Evolutionary conservation across 2,329 filamentous ascomycete genomes (phyloP).

Genomic region (Orbilia quercus): DNA sequence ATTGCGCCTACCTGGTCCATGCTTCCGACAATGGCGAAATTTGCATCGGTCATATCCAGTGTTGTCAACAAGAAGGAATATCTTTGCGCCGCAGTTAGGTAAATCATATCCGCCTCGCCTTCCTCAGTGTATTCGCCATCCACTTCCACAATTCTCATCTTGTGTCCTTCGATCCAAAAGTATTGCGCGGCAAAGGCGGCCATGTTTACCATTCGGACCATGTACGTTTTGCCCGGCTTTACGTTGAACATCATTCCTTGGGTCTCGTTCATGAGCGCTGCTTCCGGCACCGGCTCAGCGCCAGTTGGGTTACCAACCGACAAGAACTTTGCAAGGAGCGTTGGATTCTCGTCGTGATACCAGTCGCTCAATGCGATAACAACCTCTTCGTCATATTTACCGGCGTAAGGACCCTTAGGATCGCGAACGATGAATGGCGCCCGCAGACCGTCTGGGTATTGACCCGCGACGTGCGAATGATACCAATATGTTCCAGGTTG

Average conservation of each 20-base stretch:
- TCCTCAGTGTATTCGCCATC: slow-evolving; percentile 77
- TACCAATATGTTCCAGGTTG: slow-evolving; percentile 85
- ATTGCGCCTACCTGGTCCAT: slow-evolving; percentile 72
- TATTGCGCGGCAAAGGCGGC: slow-evolving; percentile 74
- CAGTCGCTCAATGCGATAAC: slow-evolving; percentile 76
- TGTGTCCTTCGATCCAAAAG: slow-evolving; percentile 75
- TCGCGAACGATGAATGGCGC: slow-evolving; percentile 75
- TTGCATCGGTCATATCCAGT: slow-evolving; percentile 71
- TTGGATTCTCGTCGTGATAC: slow-evolving; percentile 73
- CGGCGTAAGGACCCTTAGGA: slow-evolving; percentile 69
- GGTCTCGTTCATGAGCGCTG: slow-evolving; percentile 78
- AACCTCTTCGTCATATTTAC: slow-evolving; percentile 72
- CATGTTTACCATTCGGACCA: slow-evolving; percentile 78
- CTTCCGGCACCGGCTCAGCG: slow-evolving; percentile 74
- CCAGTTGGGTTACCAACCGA: slow-evolving; percentile 67
- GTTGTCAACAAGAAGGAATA: slow-evolving; percentile 70
- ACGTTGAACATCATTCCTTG: slow-evolving; percentile 71
- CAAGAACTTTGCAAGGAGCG: slow-evolving; percentile 66
- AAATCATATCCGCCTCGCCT: slow-evolving; percentile 72
- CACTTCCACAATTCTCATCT: slow-evolving; percentile 76
- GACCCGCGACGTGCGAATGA: slow-evolving; percentile 74
- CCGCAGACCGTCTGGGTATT: slow-evolving; percentile 77
- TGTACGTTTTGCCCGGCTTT: slow-evolving; percentile 75
- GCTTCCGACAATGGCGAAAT: slow-evolving; percentile 75
- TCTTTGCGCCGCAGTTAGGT: slow-evolving; percentile 75